Percentiles rank a stretch among this genome's conserved stretches.
phyloP scores from a whole-genome alignment of 2,329 filamentous ascomycete species.

The Elsinoe fawcettii region DNA sequence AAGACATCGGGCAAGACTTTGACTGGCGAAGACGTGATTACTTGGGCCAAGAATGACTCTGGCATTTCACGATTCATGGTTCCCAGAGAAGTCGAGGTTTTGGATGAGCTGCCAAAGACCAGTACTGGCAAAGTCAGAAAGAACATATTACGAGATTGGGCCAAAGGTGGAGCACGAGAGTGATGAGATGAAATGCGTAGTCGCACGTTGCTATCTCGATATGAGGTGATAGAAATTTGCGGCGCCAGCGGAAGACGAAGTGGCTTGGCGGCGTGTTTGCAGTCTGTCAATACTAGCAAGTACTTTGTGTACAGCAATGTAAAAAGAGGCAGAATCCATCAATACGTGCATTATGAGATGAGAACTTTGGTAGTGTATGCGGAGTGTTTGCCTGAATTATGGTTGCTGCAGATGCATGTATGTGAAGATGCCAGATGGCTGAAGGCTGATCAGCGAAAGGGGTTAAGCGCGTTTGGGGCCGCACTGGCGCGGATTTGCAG shows the following conservation, averaged over 20 bases:
- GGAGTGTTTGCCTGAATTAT: neutral
- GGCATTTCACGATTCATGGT: slow-evolving; percentile 88
- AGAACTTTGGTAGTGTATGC: neutral
- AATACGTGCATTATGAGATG: neutral
- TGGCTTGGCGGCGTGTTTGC: neutral
- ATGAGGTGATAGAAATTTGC: slow-evolving; percentile 14
- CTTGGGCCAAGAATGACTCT: slow-evolving; percentile 76
- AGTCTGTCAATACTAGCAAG: neutral
- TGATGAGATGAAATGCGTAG: slow-evolving; percentile 10
- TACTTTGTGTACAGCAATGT: neutral
- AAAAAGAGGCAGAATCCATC: neutral
- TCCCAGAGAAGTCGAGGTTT: slow-evolving; percentile 59
- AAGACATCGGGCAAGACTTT: slow-evolving; percentile 47
- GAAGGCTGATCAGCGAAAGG: neutral
- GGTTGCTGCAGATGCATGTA: neutral
- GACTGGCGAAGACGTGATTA: slow-evolving; percentile 62
- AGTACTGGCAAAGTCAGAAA: slow-evolving; percentile 96
- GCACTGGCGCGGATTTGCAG: neutral
- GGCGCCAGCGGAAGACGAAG: slow-evolving; percentile 2
- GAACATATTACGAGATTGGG: slow-evolving; percentile 85
- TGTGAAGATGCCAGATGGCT: slow-evolving; percentile 9
- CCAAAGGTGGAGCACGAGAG: slow-evolving; percentile 46
- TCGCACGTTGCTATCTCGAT: slow-evolving; percentile 8
- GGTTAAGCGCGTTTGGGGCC: slow-evolving; percentile 6
- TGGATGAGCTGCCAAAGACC: slow-evolving; percentile 89